Percentiles rank a stretch among this genome's conserved stretches.
These are phyloP conservation scores for Fusarium pseudocircinatum DNA, from an alignment of 2,329 filamentous ascomycete genomes.

Conservation along the genomic window DNA sequence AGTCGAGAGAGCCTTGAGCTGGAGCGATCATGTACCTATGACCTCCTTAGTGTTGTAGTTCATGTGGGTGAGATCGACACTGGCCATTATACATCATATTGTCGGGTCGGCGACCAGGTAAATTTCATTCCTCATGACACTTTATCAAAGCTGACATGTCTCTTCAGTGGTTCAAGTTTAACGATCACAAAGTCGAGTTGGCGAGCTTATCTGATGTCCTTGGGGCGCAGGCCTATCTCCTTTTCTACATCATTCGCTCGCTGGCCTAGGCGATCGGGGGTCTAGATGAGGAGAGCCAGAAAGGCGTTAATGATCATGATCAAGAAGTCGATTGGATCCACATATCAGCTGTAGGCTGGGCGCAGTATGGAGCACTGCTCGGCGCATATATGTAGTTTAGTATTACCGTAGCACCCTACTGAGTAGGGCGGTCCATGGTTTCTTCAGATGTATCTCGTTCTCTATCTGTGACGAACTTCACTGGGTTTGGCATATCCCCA, in stretches of 20 bases:
- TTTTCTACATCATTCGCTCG: slow-evolving; percentile 84
- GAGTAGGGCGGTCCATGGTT: background rate
- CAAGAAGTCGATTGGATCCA: background rate
- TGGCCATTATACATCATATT: slow-evolving; percentile 93
- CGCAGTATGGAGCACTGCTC: slow-evolving; percentile 30
- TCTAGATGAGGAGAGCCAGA: background rate
- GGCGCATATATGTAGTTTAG: slow-evolving; percentile 32
- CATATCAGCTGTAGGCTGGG: slow-evolving; percentile 5
- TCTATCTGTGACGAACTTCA: background rate
- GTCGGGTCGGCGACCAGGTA: slow-evolving; percentile 77
- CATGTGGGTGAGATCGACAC: slow-evolving; percentile 94
- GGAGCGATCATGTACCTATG: slow-evolving; percentile 78
- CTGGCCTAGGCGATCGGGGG: slow-evolving; percentile 52
- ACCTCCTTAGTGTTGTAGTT: slow-evolving; percentile 88
- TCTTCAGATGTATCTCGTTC: background rate
- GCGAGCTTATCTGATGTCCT: slow-evolving; percentile 88
- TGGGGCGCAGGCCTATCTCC: slow-evolving; percentile 84
- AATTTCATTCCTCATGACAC: background rate
- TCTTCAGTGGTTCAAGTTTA: slow-evolving; percentile 89
- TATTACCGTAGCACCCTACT: slow-evolving; percentile 4
- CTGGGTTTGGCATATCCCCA: background rate
- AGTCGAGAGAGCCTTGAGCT: slow-evolving; percentile 65
- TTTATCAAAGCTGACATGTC: slow-evolving; percentile 5
- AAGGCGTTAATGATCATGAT: slow-evolving; percentile 23
- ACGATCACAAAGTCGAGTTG: slow-evolving; percentile 90